These are phyloP conservation scores for Fraxinus greggii DNA, from an alignment of 305 asterid species.

Conservation along the genomic window DNA sequence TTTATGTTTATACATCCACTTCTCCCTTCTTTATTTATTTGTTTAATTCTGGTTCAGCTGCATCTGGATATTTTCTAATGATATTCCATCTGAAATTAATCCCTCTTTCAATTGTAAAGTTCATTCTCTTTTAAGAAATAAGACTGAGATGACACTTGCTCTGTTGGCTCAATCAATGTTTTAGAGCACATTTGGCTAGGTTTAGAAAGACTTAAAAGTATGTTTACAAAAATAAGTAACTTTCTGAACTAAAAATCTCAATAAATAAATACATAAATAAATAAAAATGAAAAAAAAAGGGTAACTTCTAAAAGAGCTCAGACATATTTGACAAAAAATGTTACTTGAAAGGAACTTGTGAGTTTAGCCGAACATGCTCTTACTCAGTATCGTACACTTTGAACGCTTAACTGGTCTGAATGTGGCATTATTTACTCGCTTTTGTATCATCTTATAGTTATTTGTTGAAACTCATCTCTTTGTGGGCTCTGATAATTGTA, in stretches of 20 bases:
- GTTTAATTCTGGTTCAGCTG: neutral
- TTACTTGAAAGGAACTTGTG: neutral
- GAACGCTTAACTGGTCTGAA: neutral
- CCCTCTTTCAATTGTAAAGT: neutral
- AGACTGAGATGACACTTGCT: neutral
- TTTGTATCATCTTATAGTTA: slow-evolving; percentile 3
- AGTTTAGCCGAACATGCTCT: neutral
- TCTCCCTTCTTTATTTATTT: neutral
- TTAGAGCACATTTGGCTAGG: neutral
- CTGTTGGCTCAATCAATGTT: slow-evolving; percentile 1
- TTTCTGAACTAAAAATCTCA: neutral
- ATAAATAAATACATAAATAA: neutral
- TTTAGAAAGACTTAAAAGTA: neutral
- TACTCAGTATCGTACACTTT: neutral
- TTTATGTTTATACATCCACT: neutral
- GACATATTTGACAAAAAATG: neutral
- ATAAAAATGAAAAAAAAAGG: neutral
- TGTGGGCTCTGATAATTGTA: slow-evolving; percentile 23
- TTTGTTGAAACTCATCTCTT: slow-evolving; percentile 8
- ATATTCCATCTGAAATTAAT: neutral
- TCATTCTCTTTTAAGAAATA: slow-evolving; percentile 4
- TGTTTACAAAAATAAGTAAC: neutral
- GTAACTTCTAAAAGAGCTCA: neutral
- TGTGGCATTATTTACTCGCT: neutral
- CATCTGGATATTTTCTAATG: neutral